phyloP scores from a whole-genome alignment of 352 stramenopile genomes.

The Phytophthora ramorum region DNA sequence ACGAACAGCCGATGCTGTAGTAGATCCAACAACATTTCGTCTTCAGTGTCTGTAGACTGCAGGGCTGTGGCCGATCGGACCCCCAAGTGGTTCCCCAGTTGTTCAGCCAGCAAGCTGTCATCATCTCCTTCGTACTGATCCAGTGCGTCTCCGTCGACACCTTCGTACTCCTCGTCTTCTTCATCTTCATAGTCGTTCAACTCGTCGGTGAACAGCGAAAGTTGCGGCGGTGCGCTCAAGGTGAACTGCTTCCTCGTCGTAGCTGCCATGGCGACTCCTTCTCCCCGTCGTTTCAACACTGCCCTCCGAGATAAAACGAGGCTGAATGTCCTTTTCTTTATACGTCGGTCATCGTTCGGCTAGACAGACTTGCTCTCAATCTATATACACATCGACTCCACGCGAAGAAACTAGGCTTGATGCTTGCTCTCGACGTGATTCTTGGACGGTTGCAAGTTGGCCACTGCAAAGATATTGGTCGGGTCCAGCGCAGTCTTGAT shows the following conservation, averaged over 20 bases:
- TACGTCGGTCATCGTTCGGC: constrained; percentile 16
- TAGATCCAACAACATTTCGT: constrained; percentile 27
- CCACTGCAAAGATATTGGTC: constrained; percentile 92
- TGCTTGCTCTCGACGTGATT: constrained; percentile 10
- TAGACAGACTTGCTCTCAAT: constrained; percentile 10
- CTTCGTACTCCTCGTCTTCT: constrained; percentile 29
- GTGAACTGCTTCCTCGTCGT: constrained; percentile 29
- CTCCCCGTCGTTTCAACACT: constrained; percentile 25
- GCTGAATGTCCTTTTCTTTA: constrained; percentile 18
- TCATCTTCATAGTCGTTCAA: constrained; percentile 37
- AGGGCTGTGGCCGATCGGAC: background rate
- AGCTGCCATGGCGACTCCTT: background rate
- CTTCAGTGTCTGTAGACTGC: constrained; percentile 5
- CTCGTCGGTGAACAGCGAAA: constrained; percentile 17
- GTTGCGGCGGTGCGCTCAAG: constrained; percentile 20
- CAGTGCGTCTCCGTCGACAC: constrained; percentile 17
- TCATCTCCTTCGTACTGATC: constrained; percentile 16
- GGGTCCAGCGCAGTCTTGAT: constrained; percentile 93
- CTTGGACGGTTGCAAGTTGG: constrained; percentile 69
- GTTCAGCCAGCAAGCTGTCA: constrained; percentile 12
- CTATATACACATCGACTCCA: constrained; percentile 1
- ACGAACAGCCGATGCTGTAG: constrained; percentile 23
- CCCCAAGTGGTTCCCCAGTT: constrained; percentile 25
- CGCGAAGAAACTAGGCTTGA: constrained; percentile 15
- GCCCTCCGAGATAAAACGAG: constrained; percentile 8